Evolutionary conservation across 2,329 filamentous ascomycete genomes (phyloP).

Genomic region (Ceratocystis destructans): DNA sequence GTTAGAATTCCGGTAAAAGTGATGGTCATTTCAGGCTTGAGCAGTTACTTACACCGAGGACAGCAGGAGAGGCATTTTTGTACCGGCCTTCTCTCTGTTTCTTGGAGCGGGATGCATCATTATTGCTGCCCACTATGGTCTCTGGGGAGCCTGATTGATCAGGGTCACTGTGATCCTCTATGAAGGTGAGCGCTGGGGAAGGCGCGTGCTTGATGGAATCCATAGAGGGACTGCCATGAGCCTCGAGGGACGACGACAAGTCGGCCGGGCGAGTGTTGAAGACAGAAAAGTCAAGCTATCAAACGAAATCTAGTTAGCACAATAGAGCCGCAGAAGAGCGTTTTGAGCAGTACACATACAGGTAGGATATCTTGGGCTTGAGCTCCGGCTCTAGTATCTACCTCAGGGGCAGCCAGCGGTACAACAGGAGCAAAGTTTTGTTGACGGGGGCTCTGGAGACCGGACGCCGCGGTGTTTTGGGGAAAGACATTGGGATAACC

Average conservation of each 20-base stretch:
- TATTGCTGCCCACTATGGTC: constrained; percentile 5
- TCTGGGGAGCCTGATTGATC: constrained; percentile 23
- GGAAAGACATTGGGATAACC: background rate
- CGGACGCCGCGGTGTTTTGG: background rate
- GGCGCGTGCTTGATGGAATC: background rate
- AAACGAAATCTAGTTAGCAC: background rate
- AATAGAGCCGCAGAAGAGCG: background rate
- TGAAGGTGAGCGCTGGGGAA: constrained; percentile 12
- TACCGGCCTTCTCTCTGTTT: constrained; percentile 40
- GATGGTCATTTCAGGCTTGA: background rate
- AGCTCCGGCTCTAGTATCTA: background rate
- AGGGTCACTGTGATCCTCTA: constrained; percentile 11
- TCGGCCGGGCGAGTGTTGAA: background rate
- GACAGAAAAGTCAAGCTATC: constrained; percentile 2
- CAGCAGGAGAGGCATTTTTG: constrained; percentile 38
- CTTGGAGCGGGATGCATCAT: constrained; percentile 27
- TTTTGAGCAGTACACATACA: background rate
- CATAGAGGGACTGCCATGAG: background rate
- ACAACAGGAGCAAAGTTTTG: background rate
- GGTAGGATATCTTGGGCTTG: background rate
- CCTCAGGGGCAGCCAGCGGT: background rate
- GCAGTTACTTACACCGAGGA: constrained; percentile 32
- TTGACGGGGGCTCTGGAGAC: background rate
- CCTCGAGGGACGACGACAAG: background rate
- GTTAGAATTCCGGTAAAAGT: constrained; percentile 3